Evolutionary conservation across 1,139 yeast genomes (phyloP).

Genomic region (Geotrichum histeridarum): DNA sequence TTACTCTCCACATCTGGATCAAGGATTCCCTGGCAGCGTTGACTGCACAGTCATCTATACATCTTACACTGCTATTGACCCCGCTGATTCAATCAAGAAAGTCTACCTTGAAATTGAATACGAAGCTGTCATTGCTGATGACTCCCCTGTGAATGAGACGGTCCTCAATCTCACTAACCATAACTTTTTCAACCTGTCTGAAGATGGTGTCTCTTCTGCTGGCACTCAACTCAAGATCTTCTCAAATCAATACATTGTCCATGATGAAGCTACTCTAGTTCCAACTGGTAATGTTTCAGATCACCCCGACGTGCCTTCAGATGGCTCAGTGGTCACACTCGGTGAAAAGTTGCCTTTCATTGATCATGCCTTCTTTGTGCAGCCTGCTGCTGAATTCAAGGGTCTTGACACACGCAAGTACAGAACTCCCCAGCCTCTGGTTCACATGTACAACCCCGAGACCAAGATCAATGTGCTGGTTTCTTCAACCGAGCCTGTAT

Average conservation of each 20-base stretch:
- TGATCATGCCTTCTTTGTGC: conserved; percentile 53
- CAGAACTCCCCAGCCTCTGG: conserved; percentile 38
- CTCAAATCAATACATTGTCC: conserved; percentile 36
- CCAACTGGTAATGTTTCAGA: conserved; percentile 50
- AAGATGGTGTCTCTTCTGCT: conserved; percentile 31
- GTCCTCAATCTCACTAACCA: conserved; percentile 61
- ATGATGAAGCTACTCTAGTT: conserved; percentile 39
- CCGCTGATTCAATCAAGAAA: conserved; percentile 31
- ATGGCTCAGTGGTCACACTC: conserved; percentile 29
- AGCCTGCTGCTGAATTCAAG: conserved; percentile 33
- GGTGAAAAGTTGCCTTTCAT: conserved; percentile 38
- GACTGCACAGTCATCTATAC: conserved; percentile 44
- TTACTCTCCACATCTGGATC: conserved; percentile 45
- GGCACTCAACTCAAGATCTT: conserved; percentile 34
- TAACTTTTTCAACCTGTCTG: conserved; percentile 49
- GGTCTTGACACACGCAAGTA: conserved; percentile 43
- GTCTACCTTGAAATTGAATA: conserved; percentile 44
- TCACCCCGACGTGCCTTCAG: conserved; percentile 32
- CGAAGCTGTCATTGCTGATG: conserved; percentile 43
- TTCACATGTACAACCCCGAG: conserved; percentile 48
- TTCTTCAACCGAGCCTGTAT: conserved; percentile 60
- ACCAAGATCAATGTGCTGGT: conserved; percentile 44
- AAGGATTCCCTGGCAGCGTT: conserved; percentile 56
- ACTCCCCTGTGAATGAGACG: conserved; percentile 44
- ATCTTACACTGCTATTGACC: conserved; percentile 29